A percentile compares a stretch with the other conserved stretches of the same genome.
These are phyloP conservation scores for Nakazawaea wyomingensis DNA, from an alignment of 805 yeast species.

Conservation along the genomic window DNA sequence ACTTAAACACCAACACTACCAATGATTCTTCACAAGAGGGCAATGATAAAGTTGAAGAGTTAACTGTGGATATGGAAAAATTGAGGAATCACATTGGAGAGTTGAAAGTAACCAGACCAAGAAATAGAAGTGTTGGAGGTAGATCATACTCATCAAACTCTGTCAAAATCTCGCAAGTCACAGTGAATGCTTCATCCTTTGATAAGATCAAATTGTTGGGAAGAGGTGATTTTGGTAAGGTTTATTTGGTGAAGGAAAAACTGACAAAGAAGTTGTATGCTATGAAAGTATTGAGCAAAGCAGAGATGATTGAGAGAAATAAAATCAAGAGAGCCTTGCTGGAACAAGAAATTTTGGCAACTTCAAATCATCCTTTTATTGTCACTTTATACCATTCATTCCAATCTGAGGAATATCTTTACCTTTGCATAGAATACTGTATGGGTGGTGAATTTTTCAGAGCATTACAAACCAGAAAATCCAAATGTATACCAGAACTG, in stretches of 20 bases:
- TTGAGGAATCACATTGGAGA: conserved; percentile 33
- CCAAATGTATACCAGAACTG: conserved; percentile 77
- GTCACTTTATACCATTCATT: conserved; percentile 95
- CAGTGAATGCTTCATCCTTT: conserved; percentile 82
- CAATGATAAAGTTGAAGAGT: neutral
- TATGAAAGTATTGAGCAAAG: conserved; percentile 84
- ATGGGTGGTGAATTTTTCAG: conserved; percentile 99
- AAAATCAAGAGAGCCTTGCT: conserved; percentile 93
- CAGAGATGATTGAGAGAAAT: conserved; percentile 92
- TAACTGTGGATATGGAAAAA: conserved; percentile 14
- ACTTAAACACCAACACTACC: conserved; percentile 20
- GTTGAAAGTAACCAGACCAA: conserved; percentile 27
- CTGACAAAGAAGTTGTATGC: conserved; percentile 74
- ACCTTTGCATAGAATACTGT: conserved; percentile 97
- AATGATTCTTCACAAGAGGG: conserved; percentile 11
- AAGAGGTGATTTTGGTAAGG: conserved; percentile 97
- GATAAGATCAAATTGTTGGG: conserved; percentile 89
- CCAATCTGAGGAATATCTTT: conserved; percentile 87
- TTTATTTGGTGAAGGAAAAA: conserved; percentile 84
- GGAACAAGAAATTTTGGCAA: conserved; percentile 93
- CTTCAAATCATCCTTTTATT: conserved; percentile 94
- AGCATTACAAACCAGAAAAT: conserved; percentile 85
- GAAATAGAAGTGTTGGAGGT: conserved; percentile 41
- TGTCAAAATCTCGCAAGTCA: conserved; percentile 66
- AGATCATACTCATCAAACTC: conserved; percentile 73